Conservation (phyloP, 148 eudicot genomes). For the Spergularia marina region DNA sequence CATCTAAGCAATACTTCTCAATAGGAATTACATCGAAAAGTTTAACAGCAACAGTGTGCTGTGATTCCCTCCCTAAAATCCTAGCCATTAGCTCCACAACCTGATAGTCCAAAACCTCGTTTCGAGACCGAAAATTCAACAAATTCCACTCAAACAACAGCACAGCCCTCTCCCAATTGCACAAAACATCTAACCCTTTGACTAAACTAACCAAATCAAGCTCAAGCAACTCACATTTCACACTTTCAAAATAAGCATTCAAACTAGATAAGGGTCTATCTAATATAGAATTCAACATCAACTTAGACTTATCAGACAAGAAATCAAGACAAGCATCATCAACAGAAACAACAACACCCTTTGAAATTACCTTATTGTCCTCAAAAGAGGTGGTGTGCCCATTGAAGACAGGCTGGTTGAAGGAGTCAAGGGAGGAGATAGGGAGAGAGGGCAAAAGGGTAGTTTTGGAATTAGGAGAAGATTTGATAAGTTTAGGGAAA, state of each 20-base stretch:
- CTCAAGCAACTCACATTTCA: conserved; percentile 41
- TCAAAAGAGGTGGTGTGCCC: conserved; percentile 8
- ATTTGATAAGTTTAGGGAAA: conserved; percentile 38
- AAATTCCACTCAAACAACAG: conserved; percentile 76
- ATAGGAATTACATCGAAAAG: conserved; percentile 70
- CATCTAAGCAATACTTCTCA: conserved; percentile 57
- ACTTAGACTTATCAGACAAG: conserved; percentile 56
- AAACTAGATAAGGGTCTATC: conserved; percentile 45
- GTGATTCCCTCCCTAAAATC: conserved; percentile 79
- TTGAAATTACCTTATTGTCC: conserved; percentile 11
- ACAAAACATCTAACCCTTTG: conserved; percentile 66
- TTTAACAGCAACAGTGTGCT: conserved; percentile 53
- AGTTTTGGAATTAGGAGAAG: conserved; percentile 25
- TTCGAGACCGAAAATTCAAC: conserved; percentile 29
- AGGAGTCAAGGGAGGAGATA: conserved; percentile 28
- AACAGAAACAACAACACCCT: conserved; percentile 13
- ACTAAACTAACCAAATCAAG: conserved; percentile 59
- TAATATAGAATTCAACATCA: conserved; percentile 45
- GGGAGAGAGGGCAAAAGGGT: conserved; percentile 39
- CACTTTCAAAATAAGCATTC: conserved; percentile 45
- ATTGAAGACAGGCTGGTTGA: conserved; percentile 22
- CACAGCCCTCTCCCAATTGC: conserved; percentile 59
- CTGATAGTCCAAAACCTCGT: conserved; percentile 46
- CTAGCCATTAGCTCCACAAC: conserved; percentile 63
- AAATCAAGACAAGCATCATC: conserved; percentile 48